These are phyloP conservation scores for Fusarium globosum DNA, from an alignment of 2,329 filamentous ascomycete genomes.

Conservation along the genomic window DNA sequence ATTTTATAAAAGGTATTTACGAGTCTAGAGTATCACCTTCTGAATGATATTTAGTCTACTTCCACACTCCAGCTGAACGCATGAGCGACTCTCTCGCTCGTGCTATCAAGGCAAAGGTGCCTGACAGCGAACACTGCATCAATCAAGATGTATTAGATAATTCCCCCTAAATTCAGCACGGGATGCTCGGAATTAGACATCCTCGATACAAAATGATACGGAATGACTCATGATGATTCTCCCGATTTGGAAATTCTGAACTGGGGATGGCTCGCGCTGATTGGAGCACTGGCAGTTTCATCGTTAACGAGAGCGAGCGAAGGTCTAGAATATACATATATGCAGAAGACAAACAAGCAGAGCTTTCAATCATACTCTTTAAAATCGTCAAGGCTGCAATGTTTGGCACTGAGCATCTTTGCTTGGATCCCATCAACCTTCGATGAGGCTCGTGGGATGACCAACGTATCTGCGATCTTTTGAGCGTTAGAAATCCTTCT, in stretches of 20 bases:
- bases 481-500: background rate
- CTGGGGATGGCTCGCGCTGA: rapidly evolving
- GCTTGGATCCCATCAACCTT: too few relatives aligned
- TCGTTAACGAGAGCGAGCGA: rapidly evolving
- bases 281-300: background rate
- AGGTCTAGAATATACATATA: background rate
- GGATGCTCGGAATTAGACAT: background rate
- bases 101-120: background rate
- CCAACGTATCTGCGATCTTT: background rate
- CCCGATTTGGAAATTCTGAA: background rate
- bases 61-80: rapidly evolving
- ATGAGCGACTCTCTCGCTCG: background rate
- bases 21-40: rapidly evolving
- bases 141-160: background rate
- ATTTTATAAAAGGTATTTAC: background rate
- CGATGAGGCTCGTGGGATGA: too few relatives aligned
- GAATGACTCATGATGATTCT: constrained; percentile 11
- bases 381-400: rapidly evolving
- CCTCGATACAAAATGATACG: background rate
- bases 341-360: rapidly evolving
- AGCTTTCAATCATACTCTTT: rapidly evolving
- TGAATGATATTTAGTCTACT: rapidly evolving
- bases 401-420: background rate
- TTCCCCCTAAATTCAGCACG: rapidly evolving
- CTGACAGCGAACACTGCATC: background rate